These are phyloP conservation scores for Diplodia scrobiculata DNA, from an alignment of 2,329 filamentous ascomycete species.

Conservation along the genomic window DNA sequence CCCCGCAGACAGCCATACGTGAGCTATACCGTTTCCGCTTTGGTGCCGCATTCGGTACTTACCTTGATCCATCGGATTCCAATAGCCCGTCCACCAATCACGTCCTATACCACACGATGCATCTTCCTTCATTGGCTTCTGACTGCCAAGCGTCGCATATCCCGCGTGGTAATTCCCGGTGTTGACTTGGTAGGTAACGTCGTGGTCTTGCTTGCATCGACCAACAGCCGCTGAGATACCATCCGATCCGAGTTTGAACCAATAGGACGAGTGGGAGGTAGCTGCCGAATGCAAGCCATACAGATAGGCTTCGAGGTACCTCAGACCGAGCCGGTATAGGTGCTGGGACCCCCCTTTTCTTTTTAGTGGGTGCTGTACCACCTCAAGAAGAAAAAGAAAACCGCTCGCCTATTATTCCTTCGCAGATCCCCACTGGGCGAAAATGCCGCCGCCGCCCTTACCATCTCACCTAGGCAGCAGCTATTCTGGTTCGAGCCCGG, in stretches of 20 bases:
- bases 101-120: not conserved
- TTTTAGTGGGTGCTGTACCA: not conserved
- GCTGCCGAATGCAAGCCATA: not conserved
- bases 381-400: not conserved
- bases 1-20: not conserved
- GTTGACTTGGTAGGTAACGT: not conserved
- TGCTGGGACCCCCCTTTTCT: not conserved
- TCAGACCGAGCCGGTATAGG: not conserved
- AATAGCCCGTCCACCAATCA: not conserved
- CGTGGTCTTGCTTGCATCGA: not conserved
- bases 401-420: not conserved
- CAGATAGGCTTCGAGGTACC: not conserved
- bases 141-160: not conserved
- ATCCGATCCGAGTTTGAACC: not conserved
- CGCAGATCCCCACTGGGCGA: not conserved
- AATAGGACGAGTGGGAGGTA: not conserved
- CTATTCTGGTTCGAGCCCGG: not conserved
- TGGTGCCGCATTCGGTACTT: not conserved
- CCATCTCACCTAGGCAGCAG: not conserved
- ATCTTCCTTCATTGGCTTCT: not conserved
- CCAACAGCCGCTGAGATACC: not conserved
- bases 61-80: not conserved
- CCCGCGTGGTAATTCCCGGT: not conserved
- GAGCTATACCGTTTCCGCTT: not conserved
- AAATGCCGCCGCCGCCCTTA: not conserved